A percentile compares a stretch with the other conserved stretches of the same genome.
These are phyloP conservation scores for Xenosphaeropsis pyriputrescens DNA, from an alignment of 2,329 filamentous ascomycete species.

Conservation along the genomic window DNA sequence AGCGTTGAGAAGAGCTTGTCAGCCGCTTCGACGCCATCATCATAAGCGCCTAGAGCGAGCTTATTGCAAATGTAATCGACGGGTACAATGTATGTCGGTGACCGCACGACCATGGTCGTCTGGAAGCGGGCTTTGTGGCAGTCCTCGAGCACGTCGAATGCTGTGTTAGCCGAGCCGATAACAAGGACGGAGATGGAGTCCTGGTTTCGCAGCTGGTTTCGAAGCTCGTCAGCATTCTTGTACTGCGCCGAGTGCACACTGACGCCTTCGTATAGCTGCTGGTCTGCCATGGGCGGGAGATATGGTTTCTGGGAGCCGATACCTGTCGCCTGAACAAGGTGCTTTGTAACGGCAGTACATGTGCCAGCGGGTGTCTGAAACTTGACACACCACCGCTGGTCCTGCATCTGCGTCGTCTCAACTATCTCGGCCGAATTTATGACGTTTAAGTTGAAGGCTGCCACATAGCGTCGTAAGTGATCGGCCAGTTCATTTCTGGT, in stretches of 20 bases:
- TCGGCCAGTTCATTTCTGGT: constrained; percentile 12
- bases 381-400: constrained; percentile 9
- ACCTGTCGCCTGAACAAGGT: constrained; percentile 7
- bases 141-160: constrained; percentile 24
- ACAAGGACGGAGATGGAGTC: constrained; percentile 17
- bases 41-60: constrained; percentile 17
- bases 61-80: constrained; percentile 15
- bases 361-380: no score
- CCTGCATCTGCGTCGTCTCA: constrained; percentile 8
- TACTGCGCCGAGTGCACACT: constrained; percentile 14
- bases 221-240: constrained; percentile 9
- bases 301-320: constrained; percentile 5
- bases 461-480: constrained; percentile 13
- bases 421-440: constrained; percentile 15
- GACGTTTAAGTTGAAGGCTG: constrained; percentile 18
- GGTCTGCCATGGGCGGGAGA: constrained; percentile 10
- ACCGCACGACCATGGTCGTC: constrained; percentile 21
- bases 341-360: constrained; percentile 6
- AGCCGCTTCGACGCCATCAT: constrained; percentile 8
- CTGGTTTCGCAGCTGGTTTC: not conserved
- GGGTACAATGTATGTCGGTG: constrained; percentile 21
- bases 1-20: constrained; percentile 10
- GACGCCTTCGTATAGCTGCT: constrained; percentile 11
- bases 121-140: constrained; percentile 16
- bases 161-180: constrained; percentile 26